These are phyloP conservation scores for Candida taoyuanica DNA, from an alignment of 805 yeast species.

Conservation along the genomic window DNA sequence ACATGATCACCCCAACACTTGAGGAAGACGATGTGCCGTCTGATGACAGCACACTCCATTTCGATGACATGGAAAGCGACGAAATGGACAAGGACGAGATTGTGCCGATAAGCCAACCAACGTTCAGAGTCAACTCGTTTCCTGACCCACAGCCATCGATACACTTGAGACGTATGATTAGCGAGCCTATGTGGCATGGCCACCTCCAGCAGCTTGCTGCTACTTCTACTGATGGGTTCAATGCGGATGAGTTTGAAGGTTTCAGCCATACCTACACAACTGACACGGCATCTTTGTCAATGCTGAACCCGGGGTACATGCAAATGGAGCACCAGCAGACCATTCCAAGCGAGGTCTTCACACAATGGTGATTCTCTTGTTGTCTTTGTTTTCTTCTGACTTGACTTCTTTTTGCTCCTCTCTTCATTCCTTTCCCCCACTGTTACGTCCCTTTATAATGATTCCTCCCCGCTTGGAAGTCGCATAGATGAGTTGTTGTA, in stretches of 20 bases:
- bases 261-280: constrained; percentile 9
- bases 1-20: constrained; percentile 12
- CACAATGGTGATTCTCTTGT: constrained; percentile 15
- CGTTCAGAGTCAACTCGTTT: constrained; percentile 13
- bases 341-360: constrained; percentile 15
- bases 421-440: not conserved
- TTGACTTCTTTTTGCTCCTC: too few relatives aligned
- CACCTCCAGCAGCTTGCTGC: constrained; percentile 7
- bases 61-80: constrained; percentile 14
- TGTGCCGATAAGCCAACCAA: constrained; percentile 14
- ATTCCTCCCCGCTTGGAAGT: not conserved
- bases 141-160: constrained; percentile 8
- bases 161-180: constrained; percentile 16
- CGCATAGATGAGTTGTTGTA: not conserved
- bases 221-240: constrained; percentile 12
- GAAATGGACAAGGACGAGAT: constrained; percentile 14
- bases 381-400: not conserved
- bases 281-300: constrained; percentile 11
- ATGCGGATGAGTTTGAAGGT: constrained; percentile 21
- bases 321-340: constrained; percentile 15
- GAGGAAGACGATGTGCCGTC: constrained; percentile 13
- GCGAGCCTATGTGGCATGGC: constrained; percentile 12
- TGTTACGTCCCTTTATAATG: not conserved
- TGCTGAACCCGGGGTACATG: constrained; percentile 19
- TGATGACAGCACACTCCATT: constrained; percentile 16